A percentile compares a stretch with the other conserved stretches of the same genome.
These are phyloP conservation scores for Claviceps sp. DNA, from an alignment of 2,329 filamentous ascomycete species.

Conservation along the genomic window DNA sequence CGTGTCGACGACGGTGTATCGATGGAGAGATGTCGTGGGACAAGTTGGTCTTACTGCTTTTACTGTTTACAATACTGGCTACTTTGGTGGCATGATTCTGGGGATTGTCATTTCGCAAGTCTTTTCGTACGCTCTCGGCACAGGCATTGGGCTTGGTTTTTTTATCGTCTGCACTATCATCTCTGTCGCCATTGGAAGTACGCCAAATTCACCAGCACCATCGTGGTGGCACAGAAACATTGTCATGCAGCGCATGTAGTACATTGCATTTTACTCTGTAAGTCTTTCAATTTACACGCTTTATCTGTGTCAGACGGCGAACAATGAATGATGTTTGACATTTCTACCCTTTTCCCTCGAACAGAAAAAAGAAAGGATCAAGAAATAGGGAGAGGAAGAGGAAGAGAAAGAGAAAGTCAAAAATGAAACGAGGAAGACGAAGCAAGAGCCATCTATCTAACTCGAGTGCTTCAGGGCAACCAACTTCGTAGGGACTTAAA, in stretches of 20 bases:
- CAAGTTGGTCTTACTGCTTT: conserved; percentile 31
- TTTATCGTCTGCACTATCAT: conserved; percentile 28
- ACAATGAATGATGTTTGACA: no score
- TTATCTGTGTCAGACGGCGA: no score
- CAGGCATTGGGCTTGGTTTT: conserved; percentile 38
- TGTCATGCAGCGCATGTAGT: conserved; percentile 33
- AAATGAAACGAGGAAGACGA: background rate
- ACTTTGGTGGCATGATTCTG: conserved; percentile 37
- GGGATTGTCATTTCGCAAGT: conserved; percentile 37
- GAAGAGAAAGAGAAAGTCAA: background rate
- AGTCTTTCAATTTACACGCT: background rate
- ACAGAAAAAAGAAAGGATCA: background rate
- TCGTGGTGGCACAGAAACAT: conserved; percentile 27
- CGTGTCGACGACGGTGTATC: conserved; percentile 38
- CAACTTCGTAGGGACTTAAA: conserved; percentile 44
- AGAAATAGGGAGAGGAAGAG: no score
- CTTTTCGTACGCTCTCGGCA: conserved; percentile 29
- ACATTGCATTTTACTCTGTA: conserved; percentile 42
- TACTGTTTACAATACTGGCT: conserved; percentile 34
- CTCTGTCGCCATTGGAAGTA: conserved; percentile 27
- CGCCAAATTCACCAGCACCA: conserved; percentile 26
- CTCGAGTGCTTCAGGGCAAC: conserved; percentile 29
- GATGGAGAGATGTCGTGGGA: conserved; percentile 32
- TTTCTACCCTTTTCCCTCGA: background rate
- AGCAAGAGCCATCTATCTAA: background rate